Base-by-base conservation (phyloP, 2,329 filamentous ascomycete genomes). In the Aspergillus felis region DNA sequence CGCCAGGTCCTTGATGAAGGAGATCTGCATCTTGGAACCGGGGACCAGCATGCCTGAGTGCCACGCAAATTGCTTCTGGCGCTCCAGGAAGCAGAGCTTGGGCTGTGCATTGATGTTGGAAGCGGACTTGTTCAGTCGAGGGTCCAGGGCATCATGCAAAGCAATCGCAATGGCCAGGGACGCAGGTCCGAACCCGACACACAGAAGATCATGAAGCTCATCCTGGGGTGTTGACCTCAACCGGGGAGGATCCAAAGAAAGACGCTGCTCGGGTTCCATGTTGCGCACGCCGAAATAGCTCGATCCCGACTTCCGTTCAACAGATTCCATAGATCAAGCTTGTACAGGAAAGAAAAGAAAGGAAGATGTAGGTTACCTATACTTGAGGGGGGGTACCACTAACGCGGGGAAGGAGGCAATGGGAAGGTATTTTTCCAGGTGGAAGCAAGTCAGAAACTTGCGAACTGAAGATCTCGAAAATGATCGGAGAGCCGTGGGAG, bases 1-100 rank as follows among this genome's bases (percentile, higher is more conserved):
- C 3, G 93, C 93, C 74, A 97, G 84, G 71, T 97, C 93, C 78
- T 97, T 97, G 78, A 97, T 84, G 79, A 96, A 97, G 9, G 91
- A 95, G 66, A 97, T 97, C 73, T 97, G 93, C 93, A 97, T 97
- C 77, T 89, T 92, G 53, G 92, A 90, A 4, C 92, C 92, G 0
- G 92, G 91, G 3, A 97, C 84, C 58, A 97, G 85, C 93, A 97
- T 97, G 58, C 93, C 93, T 0, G 91, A 87, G 74, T 97, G 93
- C 93, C 93, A 97, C 57, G 89, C 86, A 70, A 97, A 97, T 50
- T 82, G 78, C 32, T 80, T 70, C 76, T 97, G 93, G 74, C 90
- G 89, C 79, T 97, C 93, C 25, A 97, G 77, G 75, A 97, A 97
- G 48, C 90, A 83, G 3, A 96, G 87, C 71, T 89, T 91, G 50